These are phyloP conservation scores for Elasticomyces elasticus DNA, from an alignment of 495 filamentous ascomycete species.

Conservation along the genomic window DNA sequence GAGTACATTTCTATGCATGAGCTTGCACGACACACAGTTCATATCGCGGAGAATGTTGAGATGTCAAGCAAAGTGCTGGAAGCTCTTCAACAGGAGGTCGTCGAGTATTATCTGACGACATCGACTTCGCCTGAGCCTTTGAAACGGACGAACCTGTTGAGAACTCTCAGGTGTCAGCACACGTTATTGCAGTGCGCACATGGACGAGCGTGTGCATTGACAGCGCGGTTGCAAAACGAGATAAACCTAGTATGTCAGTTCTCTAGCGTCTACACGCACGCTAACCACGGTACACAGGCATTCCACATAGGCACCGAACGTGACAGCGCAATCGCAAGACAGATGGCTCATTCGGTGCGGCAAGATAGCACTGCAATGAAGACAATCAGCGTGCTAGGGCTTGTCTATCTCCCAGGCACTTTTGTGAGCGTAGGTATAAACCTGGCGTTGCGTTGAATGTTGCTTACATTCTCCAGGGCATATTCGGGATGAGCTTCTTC, in stretches of 20 bases:
- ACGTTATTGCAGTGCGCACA: not conserved
- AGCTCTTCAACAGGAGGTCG: not conserved
- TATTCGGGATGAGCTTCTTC: not conserved
- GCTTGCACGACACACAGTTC: not conserved
- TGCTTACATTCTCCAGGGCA: not conserved
- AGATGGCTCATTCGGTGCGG: not conserved
- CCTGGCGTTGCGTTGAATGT: not conserved
- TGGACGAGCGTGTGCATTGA: not conserved
- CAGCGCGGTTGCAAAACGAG: not conserved
- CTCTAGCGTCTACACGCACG: not conserved
- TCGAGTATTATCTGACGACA: not conserved
- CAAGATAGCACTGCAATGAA: not conserved
- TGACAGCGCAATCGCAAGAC: not conserved
- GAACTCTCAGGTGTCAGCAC: not conserved
- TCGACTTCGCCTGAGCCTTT: not conserved
- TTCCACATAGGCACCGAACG: not conserved
- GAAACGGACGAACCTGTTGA: not conserved
- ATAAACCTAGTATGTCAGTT: not conserved
- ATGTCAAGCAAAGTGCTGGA: not conserved
- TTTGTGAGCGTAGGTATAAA: not conserved
- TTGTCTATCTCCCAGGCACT: not conserved
- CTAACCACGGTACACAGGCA: not conserved
- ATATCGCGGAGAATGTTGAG: not conserved
- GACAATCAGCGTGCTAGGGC: not conserved
- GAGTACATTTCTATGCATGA: not conserved